phyloP scores from a whole-genome alignment of 768 basidiomycete genomes.

The Russula compacta region DNA sequence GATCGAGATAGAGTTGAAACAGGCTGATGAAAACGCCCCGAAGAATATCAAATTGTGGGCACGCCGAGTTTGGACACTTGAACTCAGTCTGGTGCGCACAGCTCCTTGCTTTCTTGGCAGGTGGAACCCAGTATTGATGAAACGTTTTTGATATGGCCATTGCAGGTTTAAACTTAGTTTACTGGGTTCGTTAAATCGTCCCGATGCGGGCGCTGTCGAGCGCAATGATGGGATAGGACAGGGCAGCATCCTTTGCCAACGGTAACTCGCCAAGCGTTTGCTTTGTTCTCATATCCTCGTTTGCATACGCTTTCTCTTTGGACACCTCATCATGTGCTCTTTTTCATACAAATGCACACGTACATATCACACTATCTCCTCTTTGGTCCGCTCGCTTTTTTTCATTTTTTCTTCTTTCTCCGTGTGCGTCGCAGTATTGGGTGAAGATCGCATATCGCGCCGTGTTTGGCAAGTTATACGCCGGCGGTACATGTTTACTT shows the following conservation, averaged over 20 bases:
- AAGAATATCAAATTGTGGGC: slow-evolving; percentile 88
- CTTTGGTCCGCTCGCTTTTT: not conserved
- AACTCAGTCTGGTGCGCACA: slow-evolving; percentile 73
- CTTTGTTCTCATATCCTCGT: not conserved
- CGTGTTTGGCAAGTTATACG: slow-evolving; percentile 7
- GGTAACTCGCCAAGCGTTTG: not conserved
- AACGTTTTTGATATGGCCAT: not conserved
- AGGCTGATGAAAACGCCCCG: slow-evolving; percentile 40
- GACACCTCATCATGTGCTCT: slow-evolving; percentile 4
- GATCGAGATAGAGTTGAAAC: slow-evolving; percentile 75
- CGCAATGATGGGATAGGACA: not conserved
- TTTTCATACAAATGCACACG: not conserved
- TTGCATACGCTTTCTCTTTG: not conserved
- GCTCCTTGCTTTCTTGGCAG: slow-evolving; percentile 16
- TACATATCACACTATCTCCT: not conserved
- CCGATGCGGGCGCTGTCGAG: not conserved
- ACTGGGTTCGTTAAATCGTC: not conserved
- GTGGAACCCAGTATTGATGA: not conserved
- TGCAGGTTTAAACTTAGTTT: slow-evolving; percentile 12
- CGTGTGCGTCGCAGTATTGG: slow-evolving; percentile 13
- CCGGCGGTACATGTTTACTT: not conserved
- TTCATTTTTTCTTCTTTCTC: not conserved
- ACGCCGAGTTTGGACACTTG: slow-evolving; percentile 94
- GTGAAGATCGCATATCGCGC: not conserved
- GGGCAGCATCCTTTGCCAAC: not conserved